Evolutionary conservation across 192 early-diverging fungal species (phyloP).

Genomic region (Backusella sp.): DNA sequence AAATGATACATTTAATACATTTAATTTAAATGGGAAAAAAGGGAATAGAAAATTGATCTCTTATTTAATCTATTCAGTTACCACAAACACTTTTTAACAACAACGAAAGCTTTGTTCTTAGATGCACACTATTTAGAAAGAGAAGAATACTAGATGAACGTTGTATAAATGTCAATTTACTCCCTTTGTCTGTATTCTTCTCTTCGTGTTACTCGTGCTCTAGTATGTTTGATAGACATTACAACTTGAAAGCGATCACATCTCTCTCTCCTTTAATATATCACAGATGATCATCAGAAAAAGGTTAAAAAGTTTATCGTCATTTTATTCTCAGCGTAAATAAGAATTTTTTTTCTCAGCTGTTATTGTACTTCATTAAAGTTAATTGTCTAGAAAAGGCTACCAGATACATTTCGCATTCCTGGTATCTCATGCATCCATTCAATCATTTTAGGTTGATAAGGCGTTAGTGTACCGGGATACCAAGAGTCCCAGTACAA

Average conservation of each 20-base stretch:
- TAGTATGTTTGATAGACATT: not conserved
- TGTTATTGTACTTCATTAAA: conserved; percentile 1
- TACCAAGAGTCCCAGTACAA: conserved; percentile 2
- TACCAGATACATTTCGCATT: not conserved
- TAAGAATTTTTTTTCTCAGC: conserved; percentile 2
- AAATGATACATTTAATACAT: not conserved
- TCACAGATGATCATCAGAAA: not conserved
- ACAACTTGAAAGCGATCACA: not conserved
- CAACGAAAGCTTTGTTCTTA: not conserved
- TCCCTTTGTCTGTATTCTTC: not conserved
- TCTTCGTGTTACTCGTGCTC: not conserved
- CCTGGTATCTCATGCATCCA: conserved; percentile 6
- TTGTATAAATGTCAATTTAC: not conserved
- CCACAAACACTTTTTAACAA: not conserved
- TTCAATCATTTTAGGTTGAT: conserved; percentile 1
- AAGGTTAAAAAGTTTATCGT: not conserved
- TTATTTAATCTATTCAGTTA: not conserved
- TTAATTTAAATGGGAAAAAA: conserved; percentile 9
- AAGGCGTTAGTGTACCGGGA: not conserved
- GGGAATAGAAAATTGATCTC: not conserved
- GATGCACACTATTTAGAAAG: not conserved
- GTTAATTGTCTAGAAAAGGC: conserved; percentile 8
- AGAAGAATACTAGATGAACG: not conserved
- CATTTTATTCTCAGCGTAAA: conserved; percentile 7
- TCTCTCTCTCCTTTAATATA: conserved; percentile 1